Percentiles rank a stretch among this genome's conserved stretches.
Evolutionary conservation across 2,329 filamentous ascomycete species (phyloP).

Genomic region (Simplicillium aogashimaense): DNA sequence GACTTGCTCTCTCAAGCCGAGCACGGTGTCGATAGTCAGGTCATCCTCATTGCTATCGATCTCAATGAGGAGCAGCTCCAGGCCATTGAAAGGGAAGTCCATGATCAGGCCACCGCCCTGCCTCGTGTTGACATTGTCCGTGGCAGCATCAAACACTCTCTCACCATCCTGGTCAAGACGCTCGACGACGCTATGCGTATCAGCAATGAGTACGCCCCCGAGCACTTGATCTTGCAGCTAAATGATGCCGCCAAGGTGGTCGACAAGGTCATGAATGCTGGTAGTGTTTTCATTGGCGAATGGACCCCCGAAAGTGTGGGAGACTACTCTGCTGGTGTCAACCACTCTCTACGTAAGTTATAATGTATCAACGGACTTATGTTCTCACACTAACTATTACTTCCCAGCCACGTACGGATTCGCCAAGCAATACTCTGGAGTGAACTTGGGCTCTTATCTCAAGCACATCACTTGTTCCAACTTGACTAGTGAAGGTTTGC

Average conservation of each 20-base stretch:
- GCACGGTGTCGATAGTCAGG: conserved; percentile 93
- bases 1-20: conserved; percentile 93
- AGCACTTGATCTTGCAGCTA: conserved; percentile 90
- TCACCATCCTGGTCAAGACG: conserved; percentile 68
- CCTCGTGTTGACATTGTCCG: conserved; percentile 89
- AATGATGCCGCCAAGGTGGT: conserved; percentile 65
- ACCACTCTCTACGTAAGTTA: conserved; percentile 87
- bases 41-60: conserved; percentile 79
- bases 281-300: conserved; percentile 87
- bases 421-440: conserved; percentile 95
- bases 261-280: conserved; percentile 79
- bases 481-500: conserved; percentile 73
- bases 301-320: conserved; percentile 98
- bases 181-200: conserved; percentile 66
- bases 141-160: conserved; percentile 81
- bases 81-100: conserved; percentile 86
- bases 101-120: conserved; percentile 75
- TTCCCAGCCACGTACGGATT: conserved; percentile 84
- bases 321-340: conserved; percentile 96
- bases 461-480: conserved; percentile 97
- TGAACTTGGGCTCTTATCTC: conserved; percentile 90
- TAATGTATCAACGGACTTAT: neutral
- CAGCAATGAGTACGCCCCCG: conserved; percentile 91
- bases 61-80: conserved; percentile 61
- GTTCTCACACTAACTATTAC: conserved; percentile 4